Evolutionary conservation across 306 rosid species (phyloP).

Genomic region (Pyrus betulifolia): DNA sequence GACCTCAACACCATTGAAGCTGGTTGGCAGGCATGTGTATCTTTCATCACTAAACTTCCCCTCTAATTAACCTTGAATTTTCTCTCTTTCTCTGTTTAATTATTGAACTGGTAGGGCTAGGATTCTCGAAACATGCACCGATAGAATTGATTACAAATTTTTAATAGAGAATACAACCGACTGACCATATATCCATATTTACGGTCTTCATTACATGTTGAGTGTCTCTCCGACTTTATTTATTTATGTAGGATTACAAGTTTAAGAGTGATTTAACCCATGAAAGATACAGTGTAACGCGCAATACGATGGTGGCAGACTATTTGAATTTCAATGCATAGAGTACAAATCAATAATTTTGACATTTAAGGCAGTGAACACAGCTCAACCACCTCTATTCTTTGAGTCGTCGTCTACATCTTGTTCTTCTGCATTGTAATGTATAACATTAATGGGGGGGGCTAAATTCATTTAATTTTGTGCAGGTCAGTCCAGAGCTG

Average conservation of each 20-base stretch:
- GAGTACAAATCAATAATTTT: constrained; percentile 7
- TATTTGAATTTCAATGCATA: not conserved
- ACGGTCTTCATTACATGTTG: too few species aligned
- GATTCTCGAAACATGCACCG: not conserved
- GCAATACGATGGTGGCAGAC: not conserved
- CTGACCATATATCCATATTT: too few species aligned
- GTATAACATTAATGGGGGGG: constrained; percentile 1
- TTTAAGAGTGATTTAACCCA: not conserved
- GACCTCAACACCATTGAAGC: constrained; percentile 98
- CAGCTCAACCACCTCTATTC: constrained; percentile 35
- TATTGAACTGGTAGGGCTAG: not conserved
- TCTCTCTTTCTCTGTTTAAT: not conserved
- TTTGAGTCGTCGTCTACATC: not conserved
- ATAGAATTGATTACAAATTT: not conserved
- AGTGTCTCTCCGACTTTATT: too few species aligned
- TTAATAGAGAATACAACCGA: not conserved
- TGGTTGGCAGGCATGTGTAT: constrained; percentile 83
- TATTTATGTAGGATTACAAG: too few species aligned
- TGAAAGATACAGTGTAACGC: constrained; percentile 14
- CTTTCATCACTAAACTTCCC: not conserved
- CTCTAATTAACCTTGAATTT: not conserved
- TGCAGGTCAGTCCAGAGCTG: constrained; percentile 93
- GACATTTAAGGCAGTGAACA: constrained; percentile 31
- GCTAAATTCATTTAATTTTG: constrained; percentile 33
- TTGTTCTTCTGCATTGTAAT: not conserved